Conservation (phyloP, 805 yeast species). For the Saccharomycopsis fodiens region DNA sequence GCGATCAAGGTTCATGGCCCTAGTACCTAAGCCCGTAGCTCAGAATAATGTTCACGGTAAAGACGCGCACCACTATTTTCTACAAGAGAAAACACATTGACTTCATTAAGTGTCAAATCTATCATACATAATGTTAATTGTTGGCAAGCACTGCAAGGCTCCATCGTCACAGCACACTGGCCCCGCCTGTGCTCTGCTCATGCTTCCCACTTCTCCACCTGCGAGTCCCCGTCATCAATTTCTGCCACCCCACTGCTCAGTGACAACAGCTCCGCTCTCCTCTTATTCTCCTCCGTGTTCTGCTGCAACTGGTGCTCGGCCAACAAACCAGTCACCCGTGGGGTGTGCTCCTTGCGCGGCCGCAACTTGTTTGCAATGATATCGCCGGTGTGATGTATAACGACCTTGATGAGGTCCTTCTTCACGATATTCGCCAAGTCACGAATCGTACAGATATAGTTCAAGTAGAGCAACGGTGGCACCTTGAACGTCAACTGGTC, state of each 20-base stretch:
- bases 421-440: slow-evolving; percentile 46
- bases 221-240: background rate
- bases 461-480: slow-evolving; percentile 40
- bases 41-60: no score
- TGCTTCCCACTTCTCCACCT: background rate
- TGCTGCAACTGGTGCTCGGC: background rate
- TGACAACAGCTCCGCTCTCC: background rate
- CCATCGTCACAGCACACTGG: no score
- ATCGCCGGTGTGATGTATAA: slow-evolving; percentile 51
- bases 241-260: background rate
- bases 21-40: no score
- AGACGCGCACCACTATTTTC: no score
- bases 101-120: no score
- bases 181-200: no score
- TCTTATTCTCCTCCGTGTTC: background rate
- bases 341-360: slow-evolving; percentile 25
- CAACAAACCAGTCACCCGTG: background rate
- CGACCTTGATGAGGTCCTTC: slow-evolving; percentile 48
- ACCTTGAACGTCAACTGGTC: slow-evolving; percentile 44
- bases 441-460: slow-evolving; percentile 49
- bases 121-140: no score
- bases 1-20: no score
- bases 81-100: no score
- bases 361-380: slow-evolving; percentile 55
- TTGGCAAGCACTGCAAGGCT: no score